Evolutionary conservation across 2,329 filamentous ascomycete genomes (phyloP), one percentile per base, ranked within the genome.

Genomic region (Ploettnerulaceae sp.): DNA sequence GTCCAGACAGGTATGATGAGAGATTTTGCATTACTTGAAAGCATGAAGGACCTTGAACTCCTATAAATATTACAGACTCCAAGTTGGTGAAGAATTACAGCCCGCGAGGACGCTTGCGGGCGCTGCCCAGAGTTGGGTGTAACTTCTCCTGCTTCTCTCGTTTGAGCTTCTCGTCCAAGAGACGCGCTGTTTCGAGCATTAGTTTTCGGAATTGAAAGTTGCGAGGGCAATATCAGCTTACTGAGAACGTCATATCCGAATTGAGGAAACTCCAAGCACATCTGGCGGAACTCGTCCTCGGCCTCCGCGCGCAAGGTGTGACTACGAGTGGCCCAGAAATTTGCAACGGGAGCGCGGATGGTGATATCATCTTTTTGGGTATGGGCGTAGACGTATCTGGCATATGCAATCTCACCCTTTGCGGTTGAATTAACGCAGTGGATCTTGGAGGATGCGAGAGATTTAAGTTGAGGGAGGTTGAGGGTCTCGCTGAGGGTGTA

Each of bases 161-260:
- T 71, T 78, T 80, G 70, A 82, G 75, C 66, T 82, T 82, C 62
- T 82, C 75, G 69, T 82, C 78, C 64, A 82, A 66, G 15, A 83
- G 77, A 49, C 78, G 78, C 12, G 78, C 77, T 82, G 59, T 34
- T 20, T 14, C 29, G 7, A 7, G 5, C 12, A n/a, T 62, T 53
- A 61, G 43, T 28, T 37, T 11, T 14, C n/a, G 11, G 2, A 7
- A 12, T 9, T 3, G 28, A 14, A 18, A 28, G 8, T 18, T 31
- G 14, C 20, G 29, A 22, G 21, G 7, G 20, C 18, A 45, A 71
- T n/a, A n/a, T n/a, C n/a, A n/a, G n/a, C 75, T 57, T 72, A 88
- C 81, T 89, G 50, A 96, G 78, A 46, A 97, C 86, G 66, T 96
- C 90, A 71, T 90, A 96, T 62, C 86, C 86, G 64, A 96, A 96